These are phyloP conservation scores for Recurvomyces mirabilis DNA, from an alignment of 495 filamentous ascomycete species.

Conservation along the genomic window DNA sequence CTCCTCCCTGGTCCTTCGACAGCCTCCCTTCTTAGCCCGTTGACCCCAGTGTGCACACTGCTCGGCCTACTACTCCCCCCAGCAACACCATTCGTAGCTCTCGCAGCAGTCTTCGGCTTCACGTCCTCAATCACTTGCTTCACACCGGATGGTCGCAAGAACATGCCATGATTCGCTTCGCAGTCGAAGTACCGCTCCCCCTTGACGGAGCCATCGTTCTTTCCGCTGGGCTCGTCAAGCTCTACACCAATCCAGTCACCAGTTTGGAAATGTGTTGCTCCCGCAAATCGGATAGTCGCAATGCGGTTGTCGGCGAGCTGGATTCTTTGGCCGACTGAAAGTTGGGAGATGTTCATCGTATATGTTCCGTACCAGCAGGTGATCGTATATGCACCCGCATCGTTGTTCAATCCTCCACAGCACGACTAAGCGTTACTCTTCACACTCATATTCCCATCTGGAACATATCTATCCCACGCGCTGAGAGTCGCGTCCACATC, in stretches of 20 bases:
- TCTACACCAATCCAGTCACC: slow-evolving; percentile 90
- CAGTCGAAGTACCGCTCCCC: slow-evolving; percentile 89
- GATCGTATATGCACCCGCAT: too few species aligned
- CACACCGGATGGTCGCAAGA: slow-evolving; percentile 55
- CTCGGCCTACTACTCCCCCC: slow-evolving; percentile 6
- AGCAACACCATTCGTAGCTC: slow-evolving; percentile 1
- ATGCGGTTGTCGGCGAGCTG: slow-evolving; percentile 63
- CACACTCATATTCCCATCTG: too few species aligned
- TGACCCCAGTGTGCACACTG: slow-evolving; percentile 10
- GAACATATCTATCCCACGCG: too few species aligned
- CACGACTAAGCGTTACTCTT: too few species aligned
- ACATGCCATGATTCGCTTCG: slow-evolving; percentile 71
- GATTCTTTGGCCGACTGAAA: slow-evolving; percentile 48
- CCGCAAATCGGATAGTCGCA: slow-evolving; percentile 69
- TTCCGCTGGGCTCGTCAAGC: slow-evolving; percentile 70
- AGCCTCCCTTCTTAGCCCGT: slow-evolving; percentile 20
- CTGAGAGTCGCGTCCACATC: too few species aligned
- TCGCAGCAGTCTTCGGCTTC: slow-evolving; percentile 9
- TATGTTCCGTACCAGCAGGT: neutral
- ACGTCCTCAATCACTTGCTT: slow-evolving; percentile 41
- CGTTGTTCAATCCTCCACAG: too few species aligned
- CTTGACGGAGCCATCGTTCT: slow-evolving; percentile 89
- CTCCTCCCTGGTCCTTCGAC: slow-evolving; percentile 6
- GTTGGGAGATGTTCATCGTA: slow-evolving; percentile 23
- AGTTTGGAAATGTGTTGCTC: slow-evolving; percentile 61